Base-by-base conservation (phyloP, 192 early-diverging fungal genomes). In the Mortierella antarctica region DNA sequence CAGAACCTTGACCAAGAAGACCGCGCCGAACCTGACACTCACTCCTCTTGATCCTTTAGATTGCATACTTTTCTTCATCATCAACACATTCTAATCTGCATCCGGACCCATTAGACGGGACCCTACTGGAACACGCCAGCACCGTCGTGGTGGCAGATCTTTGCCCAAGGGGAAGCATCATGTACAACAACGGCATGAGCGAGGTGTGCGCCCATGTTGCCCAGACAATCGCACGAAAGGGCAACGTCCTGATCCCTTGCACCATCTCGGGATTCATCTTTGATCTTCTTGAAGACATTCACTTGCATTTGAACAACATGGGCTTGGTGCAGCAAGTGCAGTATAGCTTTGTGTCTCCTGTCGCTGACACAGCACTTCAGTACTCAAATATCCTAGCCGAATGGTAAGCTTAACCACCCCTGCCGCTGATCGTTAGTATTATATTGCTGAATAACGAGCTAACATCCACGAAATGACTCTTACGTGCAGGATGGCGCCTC, bases 351-450 rank as follows among this genome's bases (percentile, higher is more conserved):
- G 84, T 93, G 6, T 93, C 91, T 6, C 92, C 94, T 0, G 86
- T 95, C 9, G 94, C 93, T 4, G 89, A 95, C 55, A 88, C 86
- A 44, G 89, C 93, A 1, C 80, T 96, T 11, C 89, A 94, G 70
- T 91, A 92, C 79, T 92, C 93, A 20, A 94, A 92, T 74, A 95
- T 96, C 63, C 87, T 89, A 74, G 93, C 93, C 18, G 93, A 96
- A 89, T 96, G 95, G 95, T 92, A 85, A 46, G 15, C 45, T 31
- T 31, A 31, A 31, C 31, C 31, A 31, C 31, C 31, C 31, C 31
- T 31, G 31, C 3, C 31, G 31, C 31, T 31, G 50, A 44, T 59
- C 45, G 42, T n/a, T 42, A 41, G 8, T 42, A 2, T 3, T 50
- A 50, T 31, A 9, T 17, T 61, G 40, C 42, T 51, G 13, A 51